A percentile compares a stretch with the other conserved stretches of the same genome.
phyloP scores from a whole-genome alignment of 139 green algal species.

The Chlorella sp. region DNA sequence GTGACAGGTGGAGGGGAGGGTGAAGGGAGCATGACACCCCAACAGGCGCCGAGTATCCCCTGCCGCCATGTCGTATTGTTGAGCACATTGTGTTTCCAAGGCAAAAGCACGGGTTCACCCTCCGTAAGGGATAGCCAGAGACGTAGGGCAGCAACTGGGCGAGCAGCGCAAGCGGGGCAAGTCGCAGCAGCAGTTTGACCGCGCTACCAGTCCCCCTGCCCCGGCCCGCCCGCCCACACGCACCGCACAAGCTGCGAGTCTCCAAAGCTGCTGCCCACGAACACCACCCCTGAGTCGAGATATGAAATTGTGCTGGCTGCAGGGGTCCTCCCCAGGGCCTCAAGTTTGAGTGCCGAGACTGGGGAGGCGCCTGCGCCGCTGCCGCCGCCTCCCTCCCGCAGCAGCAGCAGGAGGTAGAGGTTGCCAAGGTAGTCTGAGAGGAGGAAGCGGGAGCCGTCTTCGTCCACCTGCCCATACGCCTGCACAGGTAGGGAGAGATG shows the following conservation, averaged over 20 bases:
- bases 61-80: too few relatives aligned
- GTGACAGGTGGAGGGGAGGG: too few relatives aligned
- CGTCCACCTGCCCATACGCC: conserved; percentile 73
- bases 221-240: not conserved
- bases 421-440: conserved; percentile 83
- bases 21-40: too few relatives aligned
- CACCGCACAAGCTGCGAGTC: conserved; percentile 86
- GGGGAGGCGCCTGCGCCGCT: too few relatives aligned
- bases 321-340: conserved; percentile 83
- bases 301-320: conserved; percentile 85
- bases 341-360: conserved; percentile 80
- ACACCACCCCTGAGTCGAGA: conserved; percentile 94
- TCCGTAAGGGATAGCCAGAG: too few relatives aligned
- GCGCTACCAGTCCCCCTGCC: not conserved
- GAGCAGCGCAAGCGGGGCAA: too few relatives aligned
- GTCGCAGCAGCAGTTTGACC: not conserved
- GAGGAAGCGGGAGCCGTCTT: conserved; percentile 89
- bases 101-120: too few relatives aligned
- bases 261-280: conserved; percentile 68
- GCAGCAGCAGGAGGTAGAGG: conserved; percentile 89
- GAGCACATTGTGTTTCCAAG: too few relatives aligned
- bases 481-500: conserved; percentile 32
- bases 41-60: too few relatives aligned
- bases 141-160: not conserved
- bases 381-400: conserved; percentile 53